phyloP scores from a whole-genome alignment of 2,329 filamentous ascomycete species.

The Monilinia vaccinii-corymbosi region DNA sequence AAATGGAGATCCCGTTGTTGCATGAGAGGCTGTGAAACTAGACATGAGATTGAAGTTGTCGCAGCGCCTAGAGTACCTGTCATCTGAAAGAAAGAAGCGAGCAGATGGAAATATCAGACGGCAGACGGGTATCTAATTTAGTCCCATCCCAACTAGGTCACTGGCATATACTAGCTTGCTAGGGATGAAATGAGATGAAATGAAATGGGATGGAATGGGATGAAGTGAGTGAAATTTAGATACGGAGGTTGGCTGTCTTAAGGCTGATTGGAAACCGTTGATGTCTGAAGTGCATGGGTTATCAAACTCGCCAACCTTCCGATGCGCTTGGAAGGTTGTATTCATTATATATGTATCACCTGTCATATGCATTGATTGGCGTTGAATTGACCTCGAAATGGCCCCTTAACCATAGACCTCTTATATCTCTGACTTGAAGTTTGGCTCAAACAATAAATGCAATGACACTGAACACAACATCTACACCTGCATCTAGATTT shows the following conservation, averaged over 20 bases:
- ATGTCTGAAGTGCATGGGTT: conserved; percentile 17
- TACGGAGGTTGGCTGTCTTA: not conserved
- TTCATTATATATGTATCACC: too few species aligned
- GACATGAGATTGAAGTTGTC: conserved; percentile 24
- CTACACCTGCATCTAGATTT: not conserved
- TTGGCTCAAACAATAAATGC: not conserved
- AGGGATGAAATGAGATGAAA: conserved; percentile 1
- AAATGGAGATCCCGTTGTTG: conserved; percentile 26
- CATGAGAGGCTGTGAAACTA: conserved; percentile 26
- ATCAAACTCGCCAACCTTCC: conserved; percentile 18
- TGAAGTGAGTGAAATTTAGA: not conserved
- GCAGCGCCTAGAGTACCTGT: conserved; percentile 16
- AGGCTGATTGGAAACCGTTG: conserved; percentile 21
- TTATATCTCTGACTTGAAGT: not conserved
- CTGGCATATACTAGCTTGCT: conserved; percentile 1
- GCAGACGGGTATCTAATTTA: conserved; percentile 16
- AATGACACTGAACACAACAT: not conserved
- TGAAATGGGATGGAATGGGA: conserved; percentile 8
- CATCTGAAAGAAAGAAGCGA: conserved; percentile 21
- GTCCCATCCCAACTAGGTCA: conserved; percentile 2
- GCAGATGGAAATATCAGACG: conserved; percentile 11
- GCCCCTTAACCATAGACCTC: not conserved
- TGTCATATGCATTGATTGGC: too few species aligned
- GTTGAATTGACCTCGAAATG: not conserved
- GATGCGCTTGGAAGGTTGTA: not conserved